Evolutionary conservation across 2,329 filamentous ascomycete species (phyloP), one percentile per base, ranked within the genome.

Genomic region (Plenodomus lindquistii): DNA sequence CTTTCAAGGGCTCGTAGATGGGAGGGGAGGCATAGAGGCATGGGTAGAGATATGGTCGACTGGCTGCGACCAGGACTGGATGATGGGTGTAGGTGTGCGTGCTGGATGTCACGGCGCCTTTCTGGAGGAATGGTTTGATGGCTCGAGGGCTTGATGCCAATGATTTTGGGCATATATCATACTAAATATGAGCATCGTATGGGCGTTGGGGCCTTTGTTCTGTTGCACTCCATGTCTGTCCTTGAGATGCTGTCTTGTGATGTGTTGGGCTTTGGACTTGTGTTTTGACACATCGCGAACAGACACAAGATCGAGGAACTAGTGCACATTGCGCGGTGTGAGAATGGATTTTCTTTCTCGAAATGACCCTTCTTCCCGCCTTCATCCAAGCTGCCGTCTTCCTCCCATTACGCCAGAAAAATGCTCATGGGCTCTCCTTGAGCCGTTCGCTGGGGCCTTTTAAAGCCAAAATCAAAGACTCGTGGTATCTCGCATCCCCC

Each of bases 1-100:
- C 82, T 47, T 85, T 86, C 75, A 63, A 75, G 37, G 72, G 73
- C 38, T 63, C 69, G 31, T 73, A 67, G 54, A 52, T 34, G 27
- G 6, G 15, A 11, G 27, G 27, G 22, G 22, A 24, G n/a, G 54
- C 52, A n/a, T n/a, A n/a, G n/a, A n/a, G n/a, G n/a, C n/a, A n/a
- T n/a, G n/a, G n/a, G n/a, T n/a, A n/a, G n/a, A n/a, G n/a, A n/a
- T n/a, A 24, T 11, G 27, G 4, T 31, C 11, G 27, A 31, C 27
- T 31, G 27, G 27, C 4, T 31, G 11, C 27, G 27, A 31, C 11
- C 22, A 11, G 11, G 22, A 24, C 22, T 24, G 27, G 11, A 7
- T 7, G 27, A 4, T 31, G 27, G 6, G 11, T 31, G 18, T 31
- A 20, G 10, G 16, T 18, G 20, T 40, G 39, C 20, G 22, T 41